phyloP scores from a whole-genome alignment of 345 rosid genomes.

The Litchi chinensis region DNA sequence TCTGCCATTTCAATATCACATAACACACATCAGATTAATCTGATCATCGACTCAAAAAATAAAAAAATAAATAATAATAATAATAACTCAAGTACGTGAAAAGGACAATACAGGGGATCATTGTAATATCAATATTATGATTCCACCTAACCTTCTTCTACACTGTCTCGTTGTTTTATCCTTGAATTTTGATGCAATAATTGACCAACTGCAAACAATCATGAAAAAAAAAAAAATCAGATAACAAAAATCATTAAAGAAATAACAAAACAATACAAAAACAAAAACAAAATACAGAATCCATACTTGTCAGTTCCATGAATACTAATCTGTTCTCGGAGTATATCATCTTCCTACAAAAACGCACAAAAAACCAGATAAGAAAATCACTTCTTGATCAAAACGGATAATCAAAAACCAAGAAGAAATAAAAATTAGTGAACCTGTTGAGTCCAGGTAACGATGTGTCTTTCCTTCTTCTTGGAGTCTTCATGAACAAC shows the following conservation, averaged over 20 bases:
- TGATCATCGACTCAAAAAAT: not conserved
- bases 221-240: slow-evolving; percentile 7
- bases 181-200: slow-evolving; percentile 86
- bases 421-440: slow-evolving; percentile 6
- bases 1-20: slow-evolving; percentile 41
- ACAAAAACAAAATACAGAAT: not conserved
- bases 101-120: slow-evolving; percentile 21
- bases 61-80: not conserved
- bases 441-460: slow-evolving; percentile 80
- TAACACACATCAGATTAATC: slow-evolving; percentile 27
- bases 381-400: slow-evolving; percentile 12
- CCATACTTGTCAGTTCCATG: slow-evolving; percentile 92
- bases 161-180: slow-evolving; percentile 98
- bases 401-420: not conserved
- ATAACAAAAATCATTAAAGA: not conserved
- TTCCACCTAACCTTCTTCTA: slow-evolving; percentile 77
- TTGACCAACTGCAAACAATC: slow-evolving; percentile 73
- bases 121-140: slow-evolving; percentile 9
- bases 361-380: slow-evolving; percentile 28
- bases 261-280: not conserved
- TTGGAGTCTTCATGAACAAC: slow-evolving; percentile 59
- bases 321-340: slow-evolving; percentile 72
- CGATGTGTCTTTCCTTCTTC: slow-evolving; percentile 93
- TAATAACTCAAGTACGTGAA: not conserved
- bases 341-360: slow-evolving; percentile 90